Evolutionary conservation across 495 filamentous ascomycete species (phyloP).

Genomic region (Tuber microsphaerosporum): DNA sequence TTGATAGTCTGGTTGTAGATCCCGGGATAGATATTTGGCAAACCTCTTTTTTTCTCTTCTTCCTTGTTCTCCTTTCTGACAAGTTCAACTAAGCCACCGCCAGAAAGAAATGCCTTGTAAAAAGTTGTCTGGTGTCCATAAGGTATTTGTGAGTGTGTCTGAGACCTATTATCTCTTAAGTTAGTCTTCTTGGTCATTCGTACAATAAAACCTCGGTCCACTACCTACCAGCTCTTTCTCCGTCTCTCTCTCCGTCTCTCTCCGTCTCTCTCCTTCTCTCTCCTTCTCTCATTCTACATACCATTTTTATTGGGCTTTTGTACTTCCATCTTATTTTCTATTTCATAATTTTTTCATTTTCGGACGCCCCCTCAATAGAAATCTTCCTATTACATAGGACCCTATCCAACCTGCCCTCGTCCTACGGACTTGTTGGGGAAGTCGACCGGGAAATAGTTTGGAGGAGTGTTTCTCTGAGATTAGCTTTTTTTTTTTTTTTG

Average conservation of each 20-base stretch:
- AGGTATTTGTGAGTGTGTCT: background rate
- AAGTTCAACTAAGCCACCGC: conserved; percentile 1
- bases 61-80: background rate
- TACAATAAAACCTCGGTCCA: background rate
- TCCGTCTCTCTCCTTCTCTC: background rate
- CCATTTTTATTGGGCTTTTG: background rate
- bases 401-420: background rate
- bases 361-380: background rate
- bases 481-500: background rate
- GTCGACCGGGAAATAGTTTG: background rate
- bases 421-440: background rate
- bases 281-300: background rate
- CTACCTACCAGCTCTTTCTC: background rate
- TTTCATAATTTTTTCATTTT: background rate
- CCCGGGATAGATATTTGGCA: background rate
- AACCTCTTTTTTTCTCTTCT: background rate
- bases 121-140: background rate
- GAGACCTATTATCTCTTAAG: background rate
- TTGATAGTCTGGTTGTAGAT: background rate
- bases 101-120: background rate
- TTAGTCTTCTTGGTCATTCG: conserved; percentile 1
- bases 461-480: background rate
- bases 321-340: background rate
- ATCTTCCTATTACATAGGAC: background rate
- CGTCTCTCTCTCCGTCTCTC: too few relatives aligned